Evolutionary conservation across 768 basidiomycete species (phyloP).

Genomic region (Suillus plorans): DNA sequence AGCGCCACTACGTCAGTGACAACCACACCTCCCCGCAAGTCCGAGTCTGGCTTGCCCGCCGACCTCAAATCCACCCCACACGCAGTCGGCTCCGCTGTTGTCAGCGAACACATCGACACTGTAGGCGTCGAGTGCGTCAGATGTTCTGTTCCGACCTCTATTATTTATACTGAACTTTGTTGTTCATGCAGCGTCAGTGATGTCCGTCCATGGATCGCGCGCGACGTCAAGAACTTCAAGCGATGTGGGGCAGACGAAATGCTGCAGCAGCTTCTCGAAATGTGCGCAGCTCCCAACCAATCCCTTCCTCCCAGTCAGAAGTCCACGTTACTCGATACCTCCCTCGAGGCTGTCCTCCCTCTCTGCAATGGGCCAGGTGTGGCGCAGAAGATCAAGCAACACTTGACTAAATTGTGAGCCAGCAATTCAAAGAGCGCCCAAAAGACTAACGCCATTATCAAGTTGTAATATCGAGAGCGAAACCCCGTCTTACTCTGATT

Average conservation of each 20-base stretch:
- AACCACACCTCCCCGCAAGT: neutral
- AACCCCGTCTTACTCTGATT: neutral
- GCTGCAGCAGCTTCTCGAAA: neutral
- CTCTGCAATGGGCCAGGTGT: neutral
- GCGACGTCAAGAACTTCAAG: neutral
- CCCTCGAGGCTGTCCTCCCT: neutral
- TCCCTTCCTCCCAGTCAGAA: neutral
- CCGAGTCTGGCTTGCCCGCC: neutral
- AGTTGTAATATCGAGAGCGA: neutral
- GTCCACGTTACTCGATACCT: neutral
- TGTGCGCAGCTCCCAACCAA: neutral
- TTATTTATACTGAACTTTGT: neutral
- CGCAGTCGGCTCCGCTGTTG: neutral
- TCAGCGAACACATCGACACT: neutral
- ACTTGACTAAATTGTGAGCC: neutral
- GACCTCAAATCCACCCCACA: constrained; percentile 2
- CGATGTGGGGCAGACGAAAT: neutral
- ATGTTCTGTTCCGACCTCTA: neutral
- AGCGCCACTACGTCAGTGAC: neutral
- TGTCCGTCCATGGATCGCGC: neutral
- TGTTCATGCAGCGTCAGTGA: neutral
- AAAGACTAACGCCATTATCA: neutral
- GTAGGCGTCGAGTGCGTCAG: neutral
- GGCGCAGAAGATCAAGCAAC: neutral
- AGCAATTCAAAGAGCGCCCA: neutral